Base-by-base conservation (phyloP, 2,329 filamentous ascomycete genomes). In the Cytospora schulzeri region DNA sequence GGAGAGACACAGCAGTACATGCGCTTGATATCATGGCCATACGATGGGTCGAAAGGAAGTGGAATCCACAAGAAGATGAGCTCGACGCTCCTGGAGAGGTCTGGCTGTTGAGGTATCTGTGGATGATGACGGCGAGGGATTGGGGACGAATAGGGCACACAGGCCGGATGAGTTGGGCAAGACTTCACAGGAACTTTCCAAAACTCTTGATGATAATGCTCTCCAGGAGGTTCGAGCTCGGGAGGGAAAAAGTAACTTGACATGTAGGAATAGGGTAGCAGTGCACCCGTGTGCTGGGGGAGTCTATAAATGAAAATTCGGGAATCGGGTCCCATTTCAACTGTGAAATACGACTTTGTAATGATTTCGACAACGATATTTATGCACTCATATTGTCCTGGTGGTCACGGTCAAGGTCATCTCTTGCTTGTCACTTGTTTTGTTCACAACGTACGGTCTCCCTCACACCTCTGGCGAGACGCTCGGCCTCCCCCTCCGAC, bases 41-140 rank as follows among this genome's bases (percentile, higher is more conserved):
- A 48, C 12, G 4, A 8, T 22, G 41, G 41, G 41, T 12, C 41
- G 24, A 12, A 48, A 48, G 7, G 41, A 17, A 12, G 45, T 4
- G 11, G n/a, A 15, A 24, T 5, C 9, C 8, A 7, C 45, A 48
- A 48, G 17, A 24, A 9, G 5, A 12, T 24, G 26, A 51, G 45
- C 45, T 59, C n/a, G 35, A 53, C 51, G 26, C 57, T 61, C 62
- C 63, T 64, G 57, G 63, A 60, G 63, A 65, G 53, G 53, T 50
- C 38, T 22, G 52, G 26, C 57, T 38, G 14, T 24, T 9, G 26
- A 54, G 57, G 38, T 33, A 11, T 24, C n/a, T 9, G 8, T 48
- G 8, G 8, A 12, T 22, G n/a, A 4, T 48, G n/a, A 48, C 14
- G n/a, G 24, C 14, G 45, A 48, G 8, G 9, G 45, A 12, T 12